Conservation (phyloP, 805 yeast genomes). For the Gaillardinia entomophila region DNA sequence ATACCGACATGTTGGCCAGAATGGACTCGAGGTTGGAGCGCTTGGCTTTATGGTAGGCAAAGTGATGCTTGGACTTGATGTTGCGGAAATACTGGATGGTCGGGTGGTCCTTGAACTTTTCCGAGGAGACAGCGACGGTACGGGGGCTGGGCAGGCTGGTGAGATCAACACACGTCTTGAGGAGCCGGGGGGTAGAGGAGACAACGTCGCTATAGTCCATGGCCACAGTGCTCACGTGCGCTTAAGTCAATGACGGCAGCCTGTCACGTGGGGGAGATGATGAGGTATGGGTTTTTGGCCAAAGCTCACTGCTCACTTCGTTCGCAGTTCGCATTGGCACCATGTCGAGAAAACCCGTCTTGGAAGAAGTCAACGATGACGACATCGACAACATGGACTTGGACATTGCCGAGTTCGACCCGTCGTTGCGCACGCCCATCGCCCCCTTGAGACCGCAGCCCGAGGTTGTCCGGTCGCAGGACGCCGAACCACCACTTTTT, state of each 20-base stretch:
- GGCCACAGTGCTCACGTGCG: neutral
- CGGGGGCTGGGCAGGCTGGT: constrained; percentile 9
- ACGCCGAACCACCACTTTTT: constrained; percentile 28
- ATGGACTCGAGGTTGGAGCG: neutral
- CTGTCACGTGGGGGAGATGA: too few species aligned
- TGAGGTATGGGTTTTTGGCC: too few species aligned
- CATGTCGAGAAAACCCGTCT: constrained; percentile 49
- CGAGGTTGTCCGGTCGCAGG: constrained; percentile 57
- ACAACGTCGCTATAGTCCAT: constrained; percentile 6
- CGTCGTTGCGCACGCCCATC: constrained; percentile 53
- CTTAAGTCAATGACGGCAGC: neutral
- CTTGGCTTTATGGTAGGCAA: constrained; percentile 28
- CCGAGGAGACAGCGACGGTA: constrained; percentile 9
- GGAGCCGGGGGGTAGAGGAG: constrained; percentile 15
- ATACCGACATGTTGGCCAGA: constrained; percentile 7
- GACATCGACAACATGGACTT: constrained; percentile 89
- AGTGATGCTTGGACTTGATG: constrained; percentile 31
- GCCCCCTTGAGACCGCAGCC: constrained; percentile 63
- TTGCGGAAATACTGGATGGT: constrained; percentile 34
- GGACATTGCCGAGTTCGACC: constrained; percentile 91
- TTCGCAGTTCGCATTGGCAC: too few species aligned
- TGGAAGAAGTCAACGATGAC: constrained; percentile 78
- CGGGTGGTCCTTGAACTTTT: constrained; percentile 20
- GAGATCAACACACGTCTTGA: constrained; percentile 18
- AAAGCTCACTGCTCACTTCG: too few species aligned